phyloP scores from a whole-genome alignment of 176 grass and related monocot species.

The Chrysopogon serrulatus region DNA sequence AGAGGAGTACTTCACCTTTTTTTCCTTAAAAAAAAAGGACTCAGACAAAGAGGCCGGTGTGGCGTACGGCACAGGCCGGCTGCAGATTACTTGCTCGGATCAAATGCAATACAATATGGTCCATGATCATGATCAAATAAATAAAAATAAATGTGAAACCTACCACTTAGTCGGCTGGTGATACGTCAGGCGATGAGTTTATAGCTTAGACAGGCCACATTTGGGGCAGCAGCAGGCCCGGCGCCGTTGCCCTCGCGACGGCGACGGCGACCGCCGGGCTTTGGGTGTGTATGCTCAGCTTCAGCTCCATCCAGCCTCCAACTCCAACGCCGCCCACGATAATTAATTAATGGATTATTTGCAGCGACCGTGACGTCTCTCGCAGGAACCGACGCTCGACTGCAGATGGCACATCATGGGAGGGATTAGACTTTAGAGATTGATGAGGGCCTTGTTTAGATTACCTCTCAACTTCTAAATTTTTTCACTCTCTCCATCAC shows the following conservation, averaged over 20 bases:
- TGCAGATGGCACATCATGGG: background rate
- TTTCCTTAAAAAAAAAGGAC: background rate
- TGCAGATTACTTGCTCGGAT: background rate
- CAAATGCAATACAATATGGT: background rate
- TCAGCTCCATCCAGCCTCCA: too few relatives aligned
- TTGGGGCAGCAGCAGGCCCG: background rate
- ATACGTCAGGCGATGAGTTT: slow-evolving; percentile 11
- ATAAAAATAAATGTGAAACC: slow-evolving; percentile 7
- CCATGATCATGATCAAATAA: background rate
- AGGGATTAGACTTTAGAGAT: background rate
- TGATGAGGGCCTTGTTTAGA: too few relatives aligned
- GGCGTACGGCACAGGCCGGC: background rate
- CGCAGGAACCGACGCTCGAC: too few relatives aligned
- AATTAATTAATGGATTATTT: too few relatives aligned
- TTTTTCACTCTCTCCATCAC: too few relatives aligned
- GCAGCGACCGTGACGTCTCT: background rate
- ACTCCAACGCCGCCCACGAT: background rate
- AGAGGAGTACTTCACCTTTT: background rate
- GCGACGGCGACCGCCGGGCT: background rate
- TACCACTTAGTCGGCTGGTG: slow-evolving; percentile 33
- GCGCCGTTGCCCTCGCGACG: background rate
- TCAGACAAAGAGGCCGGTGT: background rate
- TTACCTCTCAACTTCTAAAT: too few relatives aligned
- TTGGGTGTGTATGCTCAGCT: background rate
- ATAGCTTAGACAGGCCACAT: background rate